Percentiles rank a stretch among this genome's conserved stretches.
phyloP scores from a whole-genome alignment of 2,329 filamentous ascomycete genomes.

The Nothopassalora personata region DNA sequence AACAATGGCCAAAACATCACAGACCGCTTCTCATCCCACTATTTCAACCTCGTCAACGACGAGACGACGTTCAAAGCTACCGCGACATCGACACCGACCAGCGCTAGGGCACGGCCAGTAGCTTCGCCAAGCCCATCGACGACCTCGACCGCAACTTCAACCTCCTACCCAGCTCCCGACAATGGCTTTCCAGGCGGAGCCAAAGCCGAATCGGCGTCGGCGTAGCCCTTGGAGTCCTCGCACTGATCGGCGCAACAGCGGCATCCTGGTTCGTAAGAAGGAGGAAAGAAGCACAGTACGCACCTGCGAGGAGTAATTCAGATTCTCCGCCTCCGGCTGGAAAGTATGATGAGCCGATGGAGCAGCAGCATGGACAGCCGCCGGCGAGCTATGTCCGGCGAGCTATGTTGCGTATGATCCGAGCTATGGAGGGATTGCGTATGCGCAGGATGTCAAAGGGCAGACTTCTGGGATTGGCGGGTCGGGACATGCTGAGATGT shows the following conservation, averaged over 20 bases:
- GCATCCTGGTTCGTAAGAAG: background rate
- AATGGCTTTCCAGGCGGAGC: background rate
- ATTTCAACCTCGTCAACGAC: background rate
- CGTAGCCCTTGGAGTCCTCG: background rate
- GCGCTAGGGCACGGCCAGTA: background rate
- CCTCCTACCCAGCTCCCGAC: background rate
- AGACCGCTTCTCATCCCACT: constrained; percentile 1
- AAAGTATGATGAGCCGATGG: background rate
- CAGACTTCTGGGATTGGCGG: background rate
- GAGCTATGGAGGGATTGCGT: background rate
- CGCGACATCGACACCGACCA: background rate
- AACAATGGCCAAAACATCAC: too few species aligned
- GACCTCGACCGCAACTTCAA: background rate
- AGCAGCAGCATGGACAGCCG: background rate
- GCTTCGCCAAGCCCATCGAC: background rate
- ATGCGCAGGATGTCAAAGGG: background rate
- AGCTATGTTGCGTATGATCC: background rate
- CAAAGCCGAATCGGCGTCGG: background rate
- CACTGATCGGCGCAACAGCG: background rate
- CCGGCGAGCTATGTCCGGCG: too few species aligned
- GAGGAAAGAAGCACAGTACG: background rate
- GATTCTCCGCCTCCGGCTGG: background rate
- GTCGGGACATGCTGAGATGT: background rate
- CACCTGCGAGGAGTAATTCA: background rate
- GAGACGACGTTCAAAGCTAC: background rate